phyloP scores from a whole-genome alignment of 2,329 filamentous ascomycete genomes.

The Penicillium sp. region DNA sequence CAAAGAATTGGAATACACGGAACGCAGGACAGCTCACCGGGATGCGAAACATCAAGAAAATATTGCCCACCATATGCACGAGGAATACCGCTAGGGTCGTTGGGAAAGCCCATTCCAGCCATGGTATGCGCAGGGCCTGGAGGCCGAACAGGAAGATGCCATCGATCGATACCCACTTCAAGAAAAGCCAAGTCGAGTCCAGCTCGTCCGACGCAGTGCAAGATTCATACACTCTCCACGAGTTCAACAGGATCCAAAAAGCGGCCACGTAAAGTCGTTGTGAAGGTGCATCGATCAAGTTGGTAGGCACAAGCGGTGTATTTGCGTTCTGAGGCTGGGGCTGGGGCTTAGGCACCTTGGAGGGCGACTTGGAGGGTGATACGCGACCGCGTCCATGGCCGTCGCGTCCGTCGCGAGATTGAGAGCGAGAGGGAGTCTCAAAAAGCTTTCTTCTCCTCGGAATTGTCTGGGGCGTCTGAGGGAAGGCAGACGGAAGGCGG shows the following conservation, averaged over 20 bases:
- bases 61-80: conserved; percentile 67
- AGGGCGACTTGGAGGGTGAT: conserved; percentile 22
- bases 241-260: conserved; percentile 70
- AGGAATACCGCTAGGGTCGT: conserved; percentile 68
- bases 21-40: conserved; percentile 51
- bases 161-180: conserved; percentile 91
- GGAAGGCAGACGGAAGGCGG: conserved; percentile 76
- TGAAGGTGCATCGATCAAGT: conserved; percentile 79
- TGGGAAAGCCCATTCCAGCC: conserved; percentile 83
- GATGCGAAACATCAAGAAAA: conserved; percentile 88
- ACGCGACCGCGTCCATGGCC: conserved; percentile 13
- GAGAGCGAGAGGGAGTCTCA: conserved; percentile 27
- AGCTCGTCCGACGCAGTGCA: conserved; percentile 72
- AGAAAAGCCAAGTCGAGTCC: conserved; percentile 81
- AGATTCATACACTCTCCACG: conserved; percentile 86
- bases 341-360: conserved; percentile 16
- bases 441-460: conserved; percentile 34
- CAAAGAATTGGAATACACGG: neutral
- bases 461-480: conserved; percentile 62
- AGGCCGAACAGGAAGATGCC: conserved; percentile 80
- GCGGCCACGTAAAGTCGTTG: conserved; percentile 82
- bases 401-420: conserved; percentile 21
- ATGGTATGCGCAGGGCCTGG: conserved; percentile 85
- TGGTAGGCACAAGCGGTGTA: conserved; percentile 70
- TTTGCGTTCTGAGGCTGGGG: conserved; percentile 18